Evolutionary conservation across 805 yeast genomes (phyloP).

Genomic region (Metschnikowia anglica): DNA sequence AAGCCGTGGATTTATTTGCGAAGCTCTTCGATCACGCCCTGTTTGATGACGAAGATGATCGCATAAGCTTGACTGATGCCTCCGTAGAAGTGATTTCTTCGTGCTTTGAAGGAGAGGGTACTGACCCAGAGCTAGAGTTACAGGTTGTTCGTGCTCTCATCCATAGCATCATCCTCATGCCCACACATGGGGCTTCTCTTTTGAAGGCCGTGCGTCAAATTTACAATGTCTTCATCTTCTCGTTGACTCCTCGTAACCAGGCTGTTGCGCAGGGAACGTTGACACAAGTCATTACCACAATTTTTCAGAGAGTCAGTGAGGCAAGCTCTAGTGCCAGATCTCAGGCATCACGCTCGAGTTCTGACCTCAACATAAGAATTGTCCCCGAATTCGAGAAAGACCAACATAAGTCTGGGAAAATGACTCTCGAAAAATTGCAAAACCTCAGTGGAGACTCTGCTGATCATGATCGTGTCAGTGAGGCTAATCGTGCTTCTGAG

Average conservation of each 20-base stretch:
- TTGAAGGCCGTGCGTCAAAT: conserved; percentile 90
- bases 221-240: conserved; percentile 85
- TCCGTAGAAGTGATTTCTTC: conserved; percentile 82
- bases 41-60: conserved; percentile 54
- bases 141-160: conserved; percentile 91
- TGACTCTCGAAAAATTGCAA: conserved; percentile 63
- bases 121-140: conserved; percentile 83
- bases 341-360: conserved; percentile 18
- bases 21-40: conserved; percentile 85
- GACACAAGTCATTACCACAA: conserved; percentile 83
- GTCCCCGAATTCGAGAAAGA: conserved; percentile 11
- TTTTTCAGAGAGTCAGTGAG: conserved; percentile 65
- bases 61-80: conserved; percentile 66
- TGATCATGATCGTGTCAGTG: conserved; percentile 54
- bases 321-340: conserved; percentile 13
- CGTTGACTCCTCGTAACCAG: conserved; percentile 80
- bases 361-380: conserved; percentile 20
- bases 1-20: conserved; percentile 81
- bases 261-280: conserved; percentile 93
- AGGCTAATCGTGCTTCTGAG: conserved; percentile 42
- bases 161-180: conserved; percentile 79
- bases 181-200: conserved; percentile 87
- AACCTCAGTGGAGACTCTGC: conserved; percentile 47
- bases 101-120: conserved; percentile 88
- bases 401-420: conserved; percentile 22